Base-by-base conservation (phyloP, 768 basidiomycete genomes). In the Naematelia aurantialba region DNA sequence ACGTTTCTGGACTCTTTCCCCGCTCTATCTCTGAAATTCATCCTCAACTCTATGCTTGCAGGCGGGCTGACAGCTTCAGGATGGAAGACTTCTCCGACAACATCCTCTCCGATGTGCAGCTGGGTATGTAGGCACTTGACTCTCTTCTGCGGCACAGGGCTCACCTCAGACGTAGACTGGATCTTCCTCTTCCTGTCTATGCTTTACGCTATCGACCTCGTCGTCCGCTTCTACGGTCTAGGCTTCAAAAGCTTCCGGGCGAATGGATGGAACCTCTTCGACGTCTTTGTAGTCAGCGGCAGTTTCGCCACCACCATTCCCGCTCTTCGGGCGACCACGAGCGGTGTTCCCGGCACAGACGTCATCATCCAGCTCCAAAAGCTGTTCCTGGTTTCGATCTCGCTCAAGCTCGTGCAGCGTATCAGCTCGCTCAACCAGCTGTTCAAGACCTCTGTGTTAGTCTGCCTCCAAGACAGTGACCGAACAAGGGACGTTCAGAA, bases 231-330 rank as follows among this genome's bases (percentile, higher is more conserved):
- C 46, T 85, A 82, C 66, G 94, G 94, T 1, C 82, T 97, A 1
- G 92, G 93, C 1, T 87, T 86, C 85, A 76, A 75, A 14, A 89
- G 87, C 72, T 96, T 89, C 81, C 82, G 82, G n/a, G 84, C 85
- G 27, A 90, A 92, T 65, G 90, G 92, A 4, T 97, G 94, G 93
- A 96, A 94, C 72, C 67, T 91, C 0, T 97, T 93, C 76, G 93
- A 97, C 66, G 78, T 92, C 45, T 68, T 89, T 13, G 86, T 89
- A 24, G 85, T 91, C 17, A 80, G 79, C 2, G 93, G 94, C 4
- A 89, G 87, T 66, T 85, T 93, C 68, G 81, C 85, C 42, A 92
- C 92, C 1, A 94, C 89, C 0, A 72, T 93, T 26, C 79, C 88
- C 21, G 84, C 89, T 42, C 82, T 87, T 67, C 68, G 62, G 47